These are phyloP conservation scores for Lepidium campestre DNA, from an alignment of 441 rosid species.

Conservation along the genomic window DNA sequence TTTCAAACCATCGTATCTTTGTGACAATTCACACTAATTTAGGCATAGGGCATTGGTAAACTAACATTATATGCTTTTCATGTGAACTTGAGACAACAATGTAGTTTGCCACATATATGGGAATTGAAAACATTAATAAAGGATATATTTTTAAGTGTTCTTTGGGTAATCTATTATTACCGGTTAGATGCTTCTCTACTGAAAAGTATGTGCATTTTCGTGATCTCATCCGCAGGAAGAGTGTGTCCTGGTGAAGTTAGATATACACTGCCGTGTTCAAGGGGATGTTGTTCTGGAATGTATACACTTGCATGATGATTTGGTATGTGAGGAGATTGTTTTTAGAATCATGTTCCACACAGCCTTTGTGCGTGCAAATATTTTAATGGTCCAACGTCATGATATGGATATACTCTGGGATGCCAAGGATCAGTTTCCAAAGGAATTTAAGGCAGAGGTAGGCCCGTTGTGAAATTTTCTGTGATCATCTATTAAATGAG, in stretches of 20 bases:
- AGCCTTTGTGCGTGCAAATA: slow-evolving; percentile 72
- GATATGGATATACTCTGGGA: slow-evolving; percentile 85
- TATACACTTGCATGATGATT: slow-evolving; percentile 68
- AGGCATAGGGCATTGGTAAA: background rate
- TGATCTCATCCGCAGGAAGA: slow-evolving; percentile 61
- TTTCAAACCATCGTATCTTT: slow-evolving; percentile 10
- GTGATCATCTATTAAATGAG: slow-evolving; percentile 22
- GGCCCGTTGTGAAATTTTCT: slow-evolving; percentile 26
- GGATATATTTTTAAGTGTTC: background rate
- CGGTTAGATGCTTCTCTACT: slow-evolving; percentile 8
- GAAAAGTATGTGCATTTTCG: background rate
- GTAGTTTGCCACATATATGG: background rate
- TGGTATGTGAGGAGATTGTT: slow-evolving; percentile 63
- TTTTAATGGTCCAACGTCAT: slow-evolving; percentile 58
- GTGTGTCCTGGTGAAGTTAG: slow-evolving; percentile 63
- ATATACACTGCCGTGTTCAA: slow-evolving; percentile 73
- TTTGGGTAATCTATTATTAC: background rate
- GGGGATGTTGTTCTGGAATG: slow-evolving; percentile 96
- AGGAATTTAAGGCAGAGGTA: slow-evolving; percentile 91
- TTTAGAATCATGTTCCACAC: slow-evolving; percentile 91
- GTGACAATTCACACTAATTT: background rate
- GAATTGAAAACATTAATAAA: background rate
- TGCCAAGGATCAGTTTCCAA: slow-evolving; percentile 61
- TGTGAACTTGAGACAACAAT: background rate
- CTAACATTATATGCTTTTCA: background rate